Percentiles rank a stretch among this genome's conserved stretches.
phyloP scores from a whole-genome alignment of 2,329 filamentous ascomycete species.

The Alternaria triticina region DNA sequence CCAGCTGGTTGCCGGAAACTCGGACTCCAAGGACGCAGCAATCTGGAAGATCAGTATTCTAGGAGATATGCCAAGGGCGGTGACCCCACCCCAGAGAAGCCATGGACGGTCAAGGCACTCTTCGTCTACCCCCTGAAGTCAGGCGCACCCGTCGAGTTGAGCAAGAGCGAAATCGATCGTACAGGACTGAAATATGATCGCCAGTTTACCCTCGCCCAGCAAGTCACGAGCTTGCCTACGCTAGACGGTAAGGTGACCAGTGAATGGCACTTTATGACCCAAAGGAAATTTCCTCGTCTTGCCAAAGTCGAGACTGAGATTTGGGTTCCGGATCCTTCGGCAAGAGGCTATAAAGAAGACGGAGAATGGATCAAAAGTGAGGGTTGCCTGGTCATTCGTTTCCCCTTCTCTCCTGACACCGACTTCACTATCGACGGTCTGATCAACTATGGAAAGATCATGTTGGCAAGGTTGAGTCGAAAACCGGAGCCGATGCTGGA shows the following conservation, averaged over 20 bases:
- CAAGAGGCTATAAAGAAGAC: conserved; percentile 57
- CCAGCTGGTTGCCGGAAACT: conserved; percentile 60
- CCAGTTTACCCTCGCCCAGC: conserved; percentile 81
- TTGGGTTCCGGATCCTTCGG: conserved; percentile 72
- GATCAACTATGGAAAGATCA: conserved; percentile 39
- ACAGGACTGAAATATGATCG: conserved; percentile 80
- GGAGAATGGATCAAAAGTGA: conserved; percentile 60
- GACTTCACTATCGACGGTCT: conserved; percentile 43
- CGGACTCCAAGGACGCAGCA: conserved; percentile 57
- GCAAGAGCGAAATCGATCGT: conserved; percentile 66
- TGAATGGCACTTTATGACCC: conserved; percentile 74
- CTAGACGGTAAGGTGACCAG: conserved; percentile 50
- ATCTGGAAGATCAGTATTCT: conserved; percentile 64
- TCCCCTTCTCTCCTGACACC: conserved; percentile 59
- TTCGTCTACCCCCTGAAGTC: conserved; percentile 86
- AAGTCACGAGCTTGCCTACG: conserved; percentile 51
- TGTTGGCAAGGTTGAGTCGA: conserved; percentile 43
- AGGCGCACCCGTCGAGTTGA: conserved; percentile 77
- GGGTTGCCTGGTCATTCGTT: conserved; percentile 70
- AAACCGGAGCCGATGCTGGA: conserved; percentile 65
- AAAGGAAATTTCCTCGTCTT: conserved; percentile 71
- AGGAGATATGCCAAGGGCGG: conserved; percentile 53
- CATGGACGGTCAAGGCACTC: conserved; percentile 67
- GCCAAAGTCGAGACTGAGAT: conserved; percentile 70
- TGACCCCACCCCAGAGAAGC: conserved; percentile 31